Evolutionary conservation across 139 green algal species (phyloP), one percentile per base, ranked within the genome.

Genomic region (Asterochloris erici): DNA sequence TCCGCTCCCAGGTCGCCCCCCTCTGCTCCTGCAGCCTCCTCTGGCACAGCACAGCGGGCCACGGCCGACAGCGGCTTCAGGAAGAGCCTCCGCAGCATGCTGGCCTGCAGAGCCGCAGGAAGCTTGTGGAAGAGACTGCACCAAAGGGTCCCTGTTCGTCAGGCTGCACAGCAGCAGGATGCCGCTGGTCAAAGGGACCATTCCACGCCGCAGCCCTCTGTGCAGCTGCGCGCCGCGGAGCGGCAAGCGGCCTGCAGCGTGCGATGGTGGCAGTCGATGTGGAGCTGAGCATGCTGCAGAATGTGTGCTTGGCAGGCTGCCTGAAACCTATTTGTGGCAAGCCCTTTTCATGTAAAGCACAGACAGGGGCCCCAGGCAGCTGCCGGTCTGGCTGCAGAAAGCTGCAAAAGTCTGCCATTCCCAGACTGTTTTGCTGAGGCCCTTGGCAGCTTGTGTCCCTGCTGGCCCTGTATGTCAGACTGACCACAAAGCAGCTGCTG

Each of bases 71-170:
- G 17, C 11, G 85, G 89, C 62, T 89, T 82, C 16, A 92, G 63
- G 68, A 91, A 93, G 17, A 94, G 85, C 70, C 74, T 60, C 9
- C 60, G 83, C 21, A 94, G 86, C 26, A 79, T 63, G 14, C 61
- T 70, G 12, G 85, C 77, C 86, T 89, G 78, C 79, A 82, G 14
- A 13, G 24, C 17, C 1, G 17, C 66, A 71, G 38, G 38, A 54
- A 54, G 38, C 38, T 54, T 54, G 38, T 6, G 2, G 38, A 54
- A 54, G 38, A 6, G 38, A 54, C 38, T 54, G 38, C 38, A 54
- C 38, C 2, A 6, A 54, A 54, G 4, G 6, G 38, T 6, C 38
- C n/a, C n/a, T n/a, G n/a, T n/a, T n/a, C n/a, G n/a, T 10, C 38
- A 6, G 6, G 4, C 38, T 54, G 38, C 38, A 54, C 2, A 54